Conservation (phyloP, 306 rosid genomes). For the Dalbergia cultrata region DNA sequence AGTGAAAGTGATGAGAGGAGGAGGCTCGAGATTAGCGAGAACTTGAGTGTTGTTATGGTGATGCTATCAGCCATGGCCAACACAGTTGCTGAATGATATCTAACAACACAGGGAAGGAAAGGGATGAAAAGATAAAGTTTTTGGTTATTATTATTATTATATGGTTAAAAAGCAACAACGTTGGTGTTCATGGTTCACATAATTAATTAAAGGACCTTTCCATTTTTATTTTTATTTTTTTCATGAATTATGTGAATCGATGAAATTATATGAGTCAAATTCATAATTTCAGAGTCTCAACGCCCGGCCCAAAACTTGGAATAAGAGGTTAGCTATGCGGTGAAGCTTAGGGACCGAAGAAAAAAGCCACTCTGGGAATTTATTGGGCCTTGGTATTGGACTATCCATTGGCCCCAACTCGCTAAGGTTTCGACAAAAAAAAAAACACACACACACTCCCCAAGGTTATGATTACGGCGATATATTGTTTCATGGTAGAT, state of each 20-base stretch:
- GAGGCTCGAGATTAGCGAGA: neutral
- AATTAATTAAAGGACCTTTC: too few species aligned
- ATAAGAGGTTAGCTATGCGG: neutral
- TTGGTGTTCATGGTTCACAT: neutral
- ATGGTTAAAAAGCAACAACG: neutral
- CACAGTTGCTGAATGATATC: neutral
- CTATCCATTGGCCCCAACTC: neutral
- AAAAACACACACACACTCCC: too few species aligned
- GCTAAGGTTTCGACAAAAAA: too few species aligned
- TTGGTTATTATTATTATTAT: neutral
- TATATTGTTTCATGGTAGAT: neutral
- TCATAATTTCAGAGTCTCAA: neutral
- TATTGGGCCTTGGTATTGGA: slow-evolving; percentile 6
- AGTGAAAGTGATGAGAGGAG: neutral
- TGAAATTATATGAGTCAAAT: too few species aligned
- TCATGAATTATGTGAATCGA: neutral
- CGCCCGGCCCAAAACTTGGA: neutral
- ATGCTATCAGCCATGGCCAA: neutral
- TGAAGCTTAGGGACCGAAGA: neutral
- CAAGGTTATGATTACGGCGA: neutral
- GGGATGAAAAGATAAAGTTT: neutral
- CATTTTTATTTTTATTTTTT: too few species aligned
- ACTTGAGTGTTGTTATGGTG: neutral
- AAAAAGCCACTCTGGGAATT: neutral
- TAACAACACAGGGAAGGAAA: neutral